A percentile compares a stretch with the other conserved stretches of the same genome.
phyloP scores from a whole-genome alignment of 768 basidiomycete genomes.

The Mrakia gelida region DNA sequence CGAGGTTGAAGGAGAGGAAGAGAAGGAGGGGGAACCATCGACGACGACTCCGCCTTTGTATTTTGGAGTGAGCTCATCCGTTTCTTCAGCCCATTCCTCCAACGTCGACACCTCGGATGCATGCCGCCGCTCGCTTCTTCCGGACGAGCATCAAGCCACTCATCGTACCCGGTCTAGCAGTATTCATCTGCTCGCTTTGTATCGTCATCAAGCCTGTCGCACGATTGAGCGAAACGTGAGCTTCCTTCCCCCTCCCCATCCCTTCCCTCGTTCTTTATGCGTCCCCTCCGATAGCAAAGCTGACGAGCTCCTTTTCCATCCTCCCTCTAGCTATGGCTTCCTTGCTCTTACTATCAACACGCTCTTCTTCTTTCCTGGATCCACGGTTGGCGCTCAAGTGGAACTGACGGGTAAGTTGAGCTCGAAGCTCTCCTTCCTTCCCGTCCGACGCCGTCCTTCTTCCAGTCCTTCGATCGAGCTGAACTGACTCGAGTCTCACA shows the following conservation, averaged over 20 bases:
- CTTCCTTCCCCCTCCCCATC: neutral
- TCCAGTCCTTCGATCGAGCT: neutral
- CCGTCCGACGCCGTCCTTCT: neutral
- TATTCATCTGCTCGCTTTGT: neutral
- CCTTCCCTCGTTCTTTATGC: neutral
- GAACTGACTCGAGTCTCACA: neutral
- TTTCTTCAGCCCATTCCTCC: too few relatives aligned
- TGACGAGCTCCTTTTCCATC: neutral
- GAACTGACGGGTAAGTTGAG: slow-evolving; percentile 11
- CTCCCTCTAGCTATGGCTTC: slow-evolving; percentile 6
- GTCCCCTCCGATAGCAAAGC: neutral
- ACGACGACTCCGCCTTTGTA: too few relatives aligned
- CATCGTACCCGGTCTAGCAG: neutral
- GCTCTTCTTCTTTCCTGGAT: slow-evolving; percentile 26
- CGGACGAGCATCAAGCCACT: neutral
- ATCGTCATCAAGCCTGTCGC: neutral
- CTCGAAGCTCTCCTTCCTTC: neutral
- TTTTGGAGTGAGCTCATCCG: too few relatives aligned
- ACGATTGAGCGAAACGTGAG: neutral
- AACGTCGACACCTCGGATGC: too few relatives aligned
- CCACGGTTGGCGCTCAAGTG: slow-evolving; percentile 20
- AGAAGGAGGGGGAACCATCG: too few relatives aligned
- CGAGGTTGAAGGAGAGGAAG: too few relatives aligned
- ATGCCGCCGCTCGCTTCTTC: too few relatives aligned
- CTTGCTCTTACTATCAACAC: slow-evolving; percentile 17